Base-by-base conservation (phyloP, 1,139 yeast species). In the Taiozyma sp. region DNA sequence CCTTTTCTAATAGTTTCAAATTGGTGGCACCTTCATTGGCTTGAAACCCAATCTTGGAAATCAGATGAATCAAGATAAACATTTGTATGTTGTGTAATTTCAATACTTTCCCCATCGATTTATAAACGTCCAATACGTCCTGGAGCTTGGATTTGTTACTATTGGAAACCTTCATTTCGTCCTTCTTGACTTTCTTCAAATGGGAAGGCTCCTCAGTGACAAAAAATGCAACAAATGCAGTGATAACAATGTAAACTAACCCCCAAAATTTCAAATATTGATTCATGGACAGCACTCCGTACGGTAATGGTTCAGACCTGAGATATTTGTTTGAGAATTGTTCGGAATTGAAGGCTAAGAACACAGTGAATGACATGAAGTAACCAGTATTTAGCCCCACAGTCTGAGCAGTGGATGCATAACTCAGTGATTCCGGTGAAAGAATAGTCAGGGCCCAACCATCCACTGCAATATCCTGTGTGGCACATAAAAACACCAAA, bases 401-500 rank as follows among this genome's bases (percentile, higher is more conserved):
- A 0, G 99, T 95, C 67, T 93, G 99, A 0, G 99, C 99, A 0
- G 99, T 93, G 5, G 96, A 88, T 0, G 99, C 99, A 69, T 81
- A 93, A n/a, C 95, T 84, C 52, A 93, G 73, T 22, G 95, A 87
- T 43, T 81, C 81, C 26, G 83, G 83, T 19, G 91, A 82, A 49
- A 93, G 73, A 48, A 93, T 81, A 1, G 97, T 93, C 63, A 93
- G 72, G 0, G 98, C 98, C 99, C 99, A 93, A 7, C 99, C 99
- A 69, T 93, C 99, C 16, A 93, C 99, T 1, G 99, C 98, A 50
- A 93, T 93, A 66, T 93, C 99, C 67, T 93, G 99, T 0, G 99
- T 93, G 3, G 99, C 98, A 70, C 97, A 91, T 53, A 93, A 74
- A 53, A 93, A 80, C 43, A 93, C 93, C 53, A 95, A 71, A 22